Evolutionary conservation across 2,329 filamentous ascomycete genomes (phyloP), one percentile per base, ranked within the genome.

Genomic region (Pseudopithomyces chartarum): DNA sequence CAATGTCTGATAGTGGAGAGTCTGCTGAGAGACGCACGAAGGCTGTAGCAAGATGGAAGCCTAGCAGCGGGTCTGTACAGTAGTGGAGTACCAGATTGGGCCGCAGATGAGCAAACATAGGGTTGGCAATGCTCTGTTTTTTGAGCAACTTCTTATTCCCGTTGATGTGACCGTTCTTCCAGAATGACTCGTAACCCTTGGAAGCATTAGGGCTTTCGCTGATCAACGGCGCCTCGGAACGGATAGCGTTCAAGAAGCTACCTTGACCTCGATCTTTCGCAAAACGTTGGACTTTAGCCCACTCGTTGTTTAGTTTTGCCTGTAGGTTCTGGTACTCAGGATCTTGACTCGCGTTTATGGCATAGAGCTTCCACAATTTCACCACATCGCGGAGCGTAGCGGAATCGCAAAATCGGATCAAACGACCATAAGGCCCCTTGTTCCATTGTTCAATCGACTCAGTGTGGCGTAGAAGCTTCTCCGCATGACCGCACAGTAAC

Each of bases 41-140:
- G 8, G 42, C 48, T 2, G 56, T 46, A 1, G 83, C 82, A n/a
- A 87, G 76, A 67, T 88, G 85, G 55, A 84, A 88, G 1, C 84
- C 81, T 6, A 81, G 63, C 0, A 86, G 59, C 0, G 86, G 85
- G 56, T 87, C 76, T 3, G 77, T 78, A 5, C 73, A 76, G 63
- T 82, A 81, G 56, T 83, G 80, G 26, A 87, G 69, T 2, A 73
- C 58, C 1, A 73, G 71, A n/a, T 67, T 42, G 36, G 62, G 54
- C 3, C 42, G 52, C 12, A 44, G 15, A 22, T 55, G 55, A 0
- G 74, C 60, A 38, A 85, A 84, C 60, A 85, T 71, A n/a, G 75
- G 76, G 40, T 79, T 79, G n/a, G 65, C 42, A 46, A 62, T 36
- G 13, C 38, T 60, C 17, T 54, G 34, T 3, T 59, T 58, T n/a